Base-by-base conservation (phyloP, 2,329 filamentous ascomycete species). In the Colletotrichum kahawae region DNA sequence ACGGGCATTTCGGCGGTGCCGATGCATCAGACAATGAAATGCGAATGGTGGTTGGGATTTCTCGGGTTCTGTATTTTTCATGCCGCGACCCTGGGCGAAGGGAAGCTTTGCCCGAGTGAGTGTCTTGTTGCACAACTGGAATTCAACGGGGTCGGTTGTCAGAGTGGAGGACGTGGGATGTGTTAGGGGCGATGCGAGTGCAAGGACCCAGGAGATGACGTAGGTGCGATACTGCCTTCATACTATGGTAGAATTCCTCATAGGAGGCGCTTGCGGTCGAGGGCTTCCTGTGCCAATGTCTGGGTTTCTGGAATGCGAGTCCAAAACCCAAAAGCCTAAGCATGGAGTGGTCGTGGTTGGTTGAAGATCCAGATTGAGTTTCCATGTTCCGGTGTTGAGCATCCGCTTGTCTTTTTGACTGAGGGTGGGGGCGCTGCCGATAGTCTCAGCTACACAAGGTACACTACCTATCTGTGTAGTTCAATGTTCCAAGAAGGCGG, bases 1-100 rank as follows among this genome's bases (percentile, higher is more conserved):
- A 57, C 21, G 69, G 18, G 70, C 36, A 51, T 29, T 31, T 75
- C 73, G 69, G 73, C 57, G 36, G 70, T 24, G 63, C 73, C 73
- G 73, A 72, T 59, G 63, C 43, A 36, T 48, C 63, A 59, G 48
- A 74, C 57, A 33, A 70, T 34, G 18, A 31, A 38, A 14, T 73
- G 43, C 51, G 33, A 12, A 14, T 14, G 57, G 70, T 18, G 24
- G 31, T 27, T 27, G 31, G 16, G 63, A 33, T 38, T 51, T 36
- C 36, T 38, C 9, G 36, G 27, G 51, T 57, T 31, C 69, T 43
- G 29, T 60, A 54, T 51, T 36, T 59, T 64, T 51, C 21, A 60
- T 51, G 29, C 69, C 57, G 21, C 31, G 18, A 60, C n/a, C 9
- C 65, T 34, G 16, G 62, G 16, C 18, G 48, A n/a, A 57, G 27